Base-by-base conservation (phyloP, 495 filamentous ascomycete species). In the Penicillium malachiteum region DNA sequence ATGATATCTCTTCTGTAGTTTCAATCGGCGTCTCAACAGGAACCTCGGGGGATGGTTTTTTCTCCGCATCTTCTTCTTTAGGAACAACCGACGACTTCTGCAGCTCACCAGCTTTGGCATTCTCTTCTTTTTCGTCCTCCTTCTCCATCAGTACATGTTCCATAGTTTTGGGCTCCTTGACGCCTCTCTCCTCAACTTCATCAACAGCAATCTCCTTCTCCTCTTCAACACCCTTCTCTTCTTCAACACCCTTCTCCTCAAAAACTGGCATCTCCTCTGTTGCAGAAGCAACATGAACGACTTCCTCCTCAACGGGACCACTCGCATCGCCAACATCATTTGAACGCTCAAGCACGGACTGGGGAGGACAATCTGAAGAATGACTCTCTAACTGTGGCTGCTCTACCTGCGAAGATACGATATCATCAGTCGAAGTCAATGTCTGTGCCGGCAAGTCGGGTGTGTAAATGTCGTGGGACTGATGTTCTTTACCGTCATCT, bases 341-440 rank as follows among this genome's bases (percentile, higher is more conserved):
- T 31, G 45, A 55, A 56, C 56, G 60, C 55, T 73, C 66, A 76
- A 59, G 67, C 59, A 65, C 67, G 64, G 59, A 59, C 32, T 63
- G 68, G 71, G 70, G 59, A 66, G 63, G 67, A 71, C 55, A 71
- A 63, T 66, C 63, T 63, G 59, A 70, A 66, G 67, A 66, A 70
- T 18, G 59, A 61, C 54, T 66, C 56, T 71, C 67, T 71, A 57
- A 42, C 66, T 66, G 65, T 54, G 68, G 62, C 64, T 69, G 69
- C 62, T 76, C 74, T 74, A 77, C 74, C 75, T 78, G 74, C 71
- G 74, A 72, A 72, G 71, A 76, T 66, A 77, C 66, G 62, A 71
- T 70, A 54, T 76, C 61, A 78, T 78, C 75, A 78, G 75, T 77
- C 75, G 72, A 76, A 74, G 60, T 65, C 62, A 72, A 54, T 63